Percentiles rank a stretch among this genome's conserved stretches.
Evolutionary conservation across 106 monocot genomes (phyloP).

Genomic region (Cymbidium sinense): DNA sequence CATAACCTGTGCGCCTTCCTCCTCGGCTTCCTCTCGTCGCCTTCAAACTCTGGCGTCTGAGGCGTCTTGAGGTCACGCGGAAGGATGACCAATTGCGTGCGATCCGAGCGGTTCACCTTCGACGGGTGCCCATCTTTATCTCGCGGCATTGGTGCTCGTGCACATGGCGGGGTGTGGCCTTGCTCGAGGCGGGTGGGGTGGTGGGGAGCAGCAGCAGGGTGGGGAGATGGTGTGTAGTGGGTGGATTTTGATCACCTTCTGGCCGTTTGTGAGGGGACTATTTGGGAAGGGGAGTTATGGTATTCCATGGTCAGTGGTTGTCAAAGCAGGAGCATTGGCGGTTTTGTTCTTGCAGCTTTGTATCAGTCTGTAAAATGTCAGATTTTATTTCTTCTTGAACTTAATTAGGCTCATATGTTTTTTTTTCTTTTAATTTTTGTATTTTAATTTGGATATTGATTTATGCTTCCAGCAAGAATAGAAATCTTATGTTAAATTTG

Average conservation of each 20-base stretch:
- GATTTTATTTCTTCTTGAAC: too few relatives aligned
- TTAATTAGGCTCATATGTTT: too few relatives aligned
- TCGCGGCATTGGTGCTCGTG: constrained; percentile 31
- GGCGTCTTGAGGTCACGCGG: constrained; percentile 42
- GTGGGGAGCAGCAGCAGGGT: neutral
- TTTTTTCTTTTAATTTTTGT: too few relatives aligned
- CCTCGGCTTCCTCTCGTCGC: constrained; percentile 33
- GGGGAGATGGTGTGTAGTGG: constrained; percentile 35
- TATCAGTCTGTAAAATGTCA: too few relatives aligned
- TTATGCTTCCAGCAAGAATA: too few relatives aligned
- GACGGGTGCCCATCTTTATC: constrained; percentile 42
- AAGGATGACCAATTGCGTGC: constrained; percentile 31
- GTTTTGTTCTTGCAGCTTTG: constrained; percentile 10
- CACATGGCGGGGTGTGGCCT: constrained; percentile 7
- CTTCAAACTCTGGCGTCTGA: constrained; percentile 37
- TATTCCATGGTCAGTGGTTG: constrained; percentile 42
- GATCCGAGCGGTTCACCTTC: constrained; percentile 50
- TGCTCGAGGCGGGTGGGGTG: neutral
- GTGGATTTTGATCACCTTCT: constrained; percentile 36
- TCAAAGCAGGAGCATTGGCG: constrained; percentile 23
- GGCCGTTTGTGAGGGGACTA: constrained; percentile 51
- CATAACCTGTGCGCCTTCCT: constrained; percentile 48
- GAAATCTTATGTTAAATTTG: too few relatives aligned
- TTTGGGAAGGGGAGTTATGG: constrained; percentile 43
- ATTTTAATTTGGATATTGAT: too few relatives aligned